phyloP scores from a whole-genome alignment of 192 early-diverging fungal genomes.

The Umbelopsis isabellina region DNA sequence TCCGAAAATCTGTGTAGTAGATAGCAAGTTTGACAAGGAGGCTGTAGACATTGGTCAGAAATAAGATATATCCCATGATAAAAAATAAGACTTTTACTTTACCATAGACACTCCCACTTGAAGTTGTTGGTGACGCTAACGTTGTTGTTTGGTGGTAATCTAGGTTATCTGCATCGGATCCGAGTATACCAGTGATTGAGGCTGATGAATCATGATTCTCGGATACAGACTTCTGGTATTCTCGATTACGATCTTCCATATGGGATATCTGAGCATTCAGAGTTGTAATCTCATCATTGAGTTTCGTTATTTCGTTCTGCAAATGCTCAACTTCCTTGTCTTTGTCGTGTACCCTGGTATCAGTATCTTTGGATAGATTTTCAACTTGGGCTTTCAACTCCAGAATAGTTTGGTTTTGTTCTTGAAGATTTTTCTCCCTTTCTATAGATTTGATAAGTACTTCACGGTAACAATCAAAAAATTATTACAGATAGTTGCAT shows the following conservation, averaged over 20 bases:
- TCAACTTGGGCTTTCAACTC: neutral
- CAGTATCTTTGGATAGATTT: constrained; percentile 1
- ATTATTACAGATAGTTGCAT: neutral
- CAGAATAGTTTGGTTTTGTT: neutral
- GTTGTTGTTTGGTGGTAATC: neutral
- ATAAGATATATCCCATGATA: neutral
- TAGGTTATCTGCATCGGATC: neutral
- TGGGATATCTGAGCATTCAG: constrained; percentile 15
- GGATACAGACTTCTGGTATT: neutral
- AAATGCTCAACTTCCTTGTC: constrained; percentile 53
- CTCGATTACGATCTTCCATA: neutral
- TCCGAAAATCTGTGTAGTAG: constrained; percentile 1
- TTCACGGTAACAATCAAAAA: too few relatives aligned
- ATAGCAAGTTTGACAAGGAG: constrained; percentile 24
- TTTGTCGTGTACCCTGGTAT: constrained; percentile 43
- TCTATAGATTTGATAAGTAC: neutral
- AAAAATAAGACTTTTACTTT: neutral
- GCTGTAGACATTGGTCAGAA: neutral
- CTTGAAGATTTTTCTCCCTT: constrained; percentile 6
- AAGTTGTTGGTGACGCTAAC: neutral
- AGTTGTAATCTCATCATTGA: constrained; percentile 26
- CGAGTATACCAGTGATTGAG: neutral
- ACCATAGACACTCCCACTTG: constrained; percentile 12
- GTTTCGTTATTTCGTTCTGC: constrained; percentile 40
- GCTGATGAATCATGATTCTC: neutral